Evolutionary conservation across 139 green algal species (phyloP).

Genomic region (Tetradesmus lagerheimii): DNA sequence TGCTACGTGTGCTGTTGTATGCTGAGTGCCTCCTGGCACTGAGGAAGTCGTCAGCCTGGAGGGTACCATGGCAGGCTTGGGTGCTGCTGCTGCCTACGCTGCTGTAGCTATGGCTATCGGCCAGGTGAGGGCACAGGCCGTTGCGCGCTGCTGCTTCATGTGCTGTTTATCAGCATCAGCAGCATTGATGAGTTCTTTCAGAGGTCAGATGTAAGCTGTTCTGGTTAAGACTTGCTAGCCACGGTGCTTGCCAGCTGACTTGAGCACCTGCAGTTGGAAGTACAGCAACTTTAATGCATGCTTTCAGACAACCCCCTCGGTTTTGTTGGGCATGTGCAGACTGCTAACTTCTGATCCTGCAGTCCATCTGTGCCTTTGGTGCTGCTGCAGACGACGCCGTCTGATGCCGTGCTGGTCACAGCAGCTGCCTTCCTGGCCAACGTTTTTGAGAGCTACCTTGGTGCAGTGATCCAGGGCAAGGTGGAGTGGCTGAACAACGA

Average conservation of each 20-base stretch:
- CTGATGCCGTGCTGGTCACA: constrained; percentile 51
- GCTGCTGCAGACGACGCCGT: constrained; percentile 59
- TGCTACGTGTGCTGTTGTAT: too few species aligned
- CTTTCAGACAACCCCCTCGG: too few species aligned
- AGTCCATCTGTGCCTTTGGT: neutral
- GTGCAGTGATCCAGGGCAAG: constrained; percentile 84
- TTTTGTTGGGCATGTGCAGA: neutral
- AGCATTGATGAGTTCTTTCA: too few species aligned
- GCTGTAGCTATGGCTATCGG: constrained; percentile 58
- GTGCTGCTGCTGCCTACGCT: constrained; percentile 73
- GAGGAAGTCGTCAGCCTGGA: constrained; percentile 97
- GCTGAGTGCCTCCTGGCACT: constrained; percentile 95
- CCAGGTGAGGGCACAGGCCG: constrained; percentile 73
- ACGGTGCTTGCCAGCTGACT: too few species aligned
- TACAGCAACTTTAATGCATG: too few species aligned
- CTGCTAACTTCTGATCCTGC: neutral
- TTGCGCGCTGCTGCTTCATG: too few species aligned
- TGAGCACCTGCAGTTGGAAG: too few species aligned
- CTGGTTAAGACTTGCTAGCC: too few species aligned
- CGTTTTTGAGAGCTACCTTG: constrained; percentile 90
- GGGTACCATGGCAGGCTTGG: constrained; percentile 87
- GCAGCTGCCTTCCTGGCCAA: constrained; percentile 87
- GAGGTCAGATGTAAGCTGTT: too few species aligned
- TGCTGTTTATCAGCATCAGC: too few species aligned
- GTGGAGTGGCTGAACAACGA: constrained; percentile 95